Percentiles rank a stretch among this genome's conserved stretches.
These are phyloP conservation scores for Coemansia reversa DNA, from an alignment of 192 early-diverging fungal species.

Conservation along the genomic window DNA sequence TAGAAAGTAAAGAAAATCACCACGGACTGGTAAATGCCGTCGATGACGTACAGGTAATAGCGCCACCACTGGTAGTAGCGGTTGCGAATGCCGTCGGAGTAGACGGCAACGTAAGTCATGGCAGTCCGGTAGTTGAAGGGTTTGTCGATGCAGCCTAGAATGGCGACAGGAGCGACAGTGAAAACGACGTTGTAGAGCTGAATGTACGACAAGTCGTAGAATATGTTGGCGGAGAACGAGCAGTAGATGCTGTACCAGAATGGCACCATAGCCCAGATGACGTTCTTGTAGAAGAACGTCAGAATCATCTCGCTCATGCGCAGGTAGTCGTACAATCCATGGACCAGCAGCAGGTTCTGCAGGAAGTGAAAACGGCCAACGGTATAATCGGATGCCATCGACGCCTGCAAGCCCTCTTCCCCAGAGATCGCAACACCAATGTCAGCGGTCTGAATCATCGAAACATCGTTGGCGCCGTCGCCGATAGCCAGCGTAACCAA, in stretches of 20 bases:
- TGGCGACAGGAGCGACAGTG: conserved; percentile 65
- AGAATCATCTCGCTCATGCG: conserved; percentile 88
- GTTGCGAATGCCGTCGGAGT: conserved; percentile 82
- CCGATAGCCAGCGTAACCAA: conserved; percentile 71
- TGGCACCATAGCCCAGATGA: conserved; percentile 86
- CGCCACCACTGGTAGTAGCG: conserved; percentile 77
- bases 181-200: conserved; percentile 83
- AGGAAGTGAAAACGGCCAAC: conserved; percentile 92
- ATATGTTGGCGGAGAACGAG: conserved; percentile 88
- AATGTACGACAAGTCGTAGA: conserved; percentile 91
- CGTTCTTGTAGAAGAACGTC: conserved; percentile 96
- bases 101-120: conserved; percentile 64
- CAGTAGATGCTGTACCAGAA: conserved; percentile 96
- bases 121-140: conserved; percentile 52
- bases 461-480: conserved; percentile 88
- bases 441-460: conserved; percentile 97
- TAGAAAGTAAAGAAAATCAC: conserved; percentile 81
- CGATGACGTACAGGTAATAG: conserved; percentile 84
- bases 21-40: conserved; percentile 91
- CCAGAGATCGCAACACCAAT: conserved; percentile 78
- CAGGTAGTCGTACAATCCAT: conserved; percentile 89
- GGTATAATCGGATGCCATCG: conserved; percentile 93
- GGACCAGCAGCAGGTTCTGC: conserved; percentile 81
- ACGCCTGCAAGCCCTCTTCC: conserved; percentile 84
- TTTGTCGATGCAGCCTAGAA: conserved; percentile 58